Evolutionary conservation across 495 filamentous ascomycete genomes (phyloP).

Genomic region (Pyrenopolyporus hunteri): DNA sequence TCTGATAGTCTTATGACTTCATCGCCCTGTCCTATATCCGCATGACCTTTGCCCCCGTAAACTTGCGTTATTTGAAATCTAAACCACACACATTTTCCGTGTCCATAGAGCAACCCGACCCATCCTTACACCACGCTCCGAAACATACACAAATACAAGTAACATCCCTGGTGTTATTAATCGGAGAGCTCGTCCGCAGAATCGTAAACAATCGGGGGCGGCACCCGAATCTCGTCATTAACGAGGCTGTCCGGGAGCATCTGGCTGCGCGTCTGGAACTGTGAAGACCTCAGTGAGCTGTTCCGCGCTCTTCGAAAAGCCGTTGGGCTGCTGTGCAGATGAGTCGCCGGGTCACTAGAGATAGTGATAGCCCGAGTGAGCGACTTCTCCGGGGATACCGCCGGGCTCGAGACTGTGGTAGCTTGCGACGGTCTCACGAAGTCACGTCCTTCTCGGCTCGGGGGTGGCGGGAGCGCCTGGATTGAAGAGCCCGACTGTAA

Average conservation of each 20-base stretch:
- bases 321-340: conserved; percentile 26
- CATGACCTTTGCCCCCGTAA: no score
- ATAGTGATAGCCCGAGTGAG: conserved; percentile 28
- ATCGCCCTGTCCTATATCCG: no score
- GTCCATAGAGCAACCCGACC: no score
- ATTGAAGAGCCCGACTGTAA: conserved; percentile 4
- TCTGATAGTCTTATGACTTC: no score
- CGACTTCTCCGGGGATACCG: conserved; percentile 40
- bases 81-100: no score
- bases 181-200: conserved; percentile 52
- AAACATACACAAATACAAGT: neutral
- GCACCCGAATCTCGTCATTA: conserved; percentile 52
- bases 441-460: conserved; percentile 14
- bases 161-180: conserved; percentile 2
- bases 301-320: conserved; percentile 19
- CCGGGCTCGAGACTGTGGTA: conserved; percentile 51
- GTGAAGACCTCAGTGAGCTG: conserved; percentile 47
- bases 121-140: neutral
- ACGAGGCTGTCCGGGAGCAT: conserved; percentile 61
- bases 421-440: conserved; percentile 51
- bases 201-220: conserved; percentile 52
- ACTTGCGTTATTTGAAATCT: no score
- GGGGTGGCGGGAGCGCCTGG: conserved; percentile 9
- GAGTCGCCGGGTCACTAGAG: conserved; percentile 11
- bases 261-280: conserved; percentile 54